phyloP scores from a whole-genome alignment of 2,329 filamentous ascomycete species.

The Alternaria ventricosa region DNA sequence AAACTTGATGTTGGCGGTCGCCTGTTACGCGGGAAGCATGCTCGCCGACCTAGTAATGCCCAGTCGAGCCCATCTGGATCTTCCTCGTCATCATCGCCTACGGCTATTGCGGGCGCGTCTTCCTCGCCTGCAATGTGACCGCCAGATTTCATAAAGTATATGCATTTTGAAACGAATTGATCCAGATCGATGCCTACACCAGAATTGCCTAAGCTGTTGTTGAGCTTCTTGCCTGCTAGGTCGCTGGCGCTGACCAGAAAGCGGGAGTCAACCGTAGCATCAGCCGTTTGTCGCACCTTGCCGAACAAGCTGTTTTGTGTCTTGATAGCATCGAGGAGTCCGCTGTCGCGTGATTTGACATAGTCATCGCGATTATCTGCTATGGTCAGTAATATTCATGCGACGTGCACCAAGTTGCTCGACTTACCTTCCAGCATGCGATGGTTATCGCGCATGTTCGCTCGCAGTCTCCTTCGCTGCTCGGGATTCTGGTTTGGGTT shows the following conservation, averaged over 20 bases:
- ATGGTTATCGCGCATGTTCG: conserved; percentile 71
- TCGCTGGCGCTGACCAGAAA: conserved; percentile 82
- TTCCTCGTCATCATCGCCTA: conserved; percentile 65
- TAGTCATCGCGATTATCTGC: conserved; percentile 75
- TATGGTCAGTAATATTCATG: conserved; percentile 43
- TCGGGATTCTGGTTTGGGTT: conserved; percentile 83
- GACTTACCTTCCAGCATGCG: conserved; percentile 61
- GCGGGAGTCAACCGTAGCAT: conserved; percentile 90
- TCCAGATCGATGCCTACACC: conserved; percentile 84
- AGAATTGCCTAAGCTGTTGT: conserved; percentile 74
- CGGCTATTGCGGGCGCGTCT: conserved; percentile 58
- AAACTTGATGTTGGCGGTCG: conserved; percentile 83
- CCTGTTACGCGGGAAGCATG: conserved; percentile 73
- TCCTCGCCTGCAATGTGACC: conserved; percentile 60
- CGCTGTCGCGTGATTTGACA: conserved; percentile 66
- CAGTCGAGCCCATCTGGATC: conserved; percentile 78
- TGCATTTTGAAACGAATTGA: conserved; percentile 89
- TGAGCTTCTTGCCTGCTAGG: conserved; percentile 77
- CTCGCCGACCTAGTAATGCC: conserved; percentile 79
- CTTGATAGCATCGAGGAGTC: conserved; percentile 70
- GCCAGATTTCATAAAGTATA: conserved; percentile 78
- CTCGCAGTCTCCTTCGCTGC: conserved; percentile 74
- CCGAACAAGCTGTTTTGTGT: conserved; percentile 70
- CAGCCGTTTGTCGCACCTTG: conserved; percentile 83
- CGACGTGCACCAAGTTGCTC: not conserved